Evolutionary conservation across 805 yeast genomes (phyloP), one percentile per base, ranked within the genome.

Genomic region (Sungouiozyma intestinalis): DNA sequence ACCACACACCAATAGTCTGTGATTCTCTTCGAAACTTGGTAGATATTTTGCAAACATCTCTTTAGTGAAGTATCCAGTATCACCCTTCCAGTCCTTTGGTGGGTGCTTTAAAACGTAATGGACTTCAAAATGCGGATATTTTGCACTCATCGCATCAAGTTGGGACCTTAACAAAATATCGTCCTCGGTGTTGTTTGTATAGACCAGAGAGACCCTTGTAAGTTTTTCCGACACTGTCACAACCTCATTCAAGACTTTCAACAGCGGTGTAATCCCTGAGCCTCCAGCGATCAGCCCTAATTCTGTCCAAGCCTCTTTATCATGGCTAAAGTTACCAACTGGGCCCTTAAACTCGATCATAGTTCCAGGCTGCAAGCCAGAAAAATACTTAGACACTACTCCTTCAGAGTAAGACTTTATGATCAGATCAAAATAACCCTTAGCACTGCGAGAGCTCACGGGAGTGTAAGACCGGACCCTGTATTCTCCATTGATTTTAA

Each of bases 201-300:
- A 83, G 40, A 84, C 67, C 49, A 84, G 63, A 3, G 76, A 68
- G 41, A 83, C 69, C 40, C 70, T 69, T 33, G 86, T 79, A 24
- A 57, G 33, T 57, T 81, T 86, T 41, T 71, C 76, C 2, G 85
- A 78, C 18, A 79, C 75, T n/a, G 85, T 80, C 45, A 81, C 74
- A 40, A 82, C 69, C 44, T 74, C 74, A 44, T 82, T 77, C 40
- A 84, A 67, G 13, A 87, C 82, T 63, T 87, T 94, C 54, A 83
- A 71, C 63, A 86, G 79, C 21, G 97, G 95, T 6, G 96, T 85
- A 47, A 88, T 80, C 38, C 97, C 94, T 0, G 90, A 77, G 11
- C 94, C 94, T 49, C 92, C 94, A 4, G 90, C 90, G 50, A 84
- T 69, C 65, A 84, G 70, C 15, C 79, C 78, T 44, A 84, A 68